Evolutionary conservation across 768 basidiomycete genomes (phyloP).

Genomic region (Calocybe indica): DNA sequence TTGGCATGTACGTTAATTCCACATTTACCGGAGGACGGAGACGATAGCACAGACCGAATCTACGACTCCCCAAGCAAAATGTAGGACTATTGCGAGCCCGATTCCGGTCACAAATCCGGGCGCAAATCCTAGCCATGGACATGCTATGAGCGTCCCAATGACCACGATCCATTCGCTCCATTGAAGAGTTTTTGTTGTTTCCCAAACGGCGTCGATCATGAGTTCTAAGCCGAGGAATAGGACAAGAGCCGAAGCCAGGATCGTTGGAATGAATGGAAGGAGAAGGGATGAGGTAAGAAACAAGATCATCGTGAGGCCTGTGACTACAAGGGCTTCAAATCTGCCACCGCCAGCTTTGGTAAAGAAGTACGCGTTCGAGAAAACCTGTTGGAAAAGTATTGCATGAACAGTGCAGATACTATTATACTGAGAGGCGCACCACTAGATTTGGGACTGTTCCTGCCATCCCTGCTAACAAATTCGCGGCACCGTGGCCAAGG

Average conservation of each 20-base stretch:
- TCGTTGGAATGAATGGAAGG: constrained; percentile 17
- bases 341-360: constrained; percentile 17
- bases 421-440: constrained; percentile 3
- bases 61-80: constrained; percentile 13
- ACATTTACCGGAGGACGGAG: too few relatives aligned
- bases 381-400: constrained; percentile 6
- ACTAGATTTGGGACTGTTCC: constrained; percentile 16
- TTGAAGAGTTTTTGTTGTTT: constrained; percentile 13
- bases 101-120: constrained; percentile 18
- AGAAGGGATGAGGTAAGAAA: constrained; percentile 13
- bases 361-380: constrained; percentile 15
- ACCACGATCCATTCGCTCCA: constrained; percentile 15
- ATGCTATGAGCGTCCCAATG: constrained; percentile 11
- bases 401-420: not conserved
- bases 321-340: constrained; percentile 14
- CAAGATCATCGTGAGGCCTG: constrained; percentile 9
- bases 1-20: too few relatives aligned
- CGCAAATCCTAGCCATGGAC: constrained; percentile 18
- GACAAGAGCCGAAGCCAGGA: constrained; percentile 15
- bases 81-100: constrained; percentile 12
- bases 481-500: constrained; percentile 15
- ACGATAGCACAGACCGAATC: constrained; percentile 12
- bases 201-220: constrained; percentile 16
- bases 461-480: constrained; percentile 13
- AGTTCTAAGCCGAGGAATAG: constrained; percentile 19